Evolutionary conservation across 2,329 filamentous ascomycete genomes (phyloP).

Genomic region (Hymenoscyphus albidus): DNA sequence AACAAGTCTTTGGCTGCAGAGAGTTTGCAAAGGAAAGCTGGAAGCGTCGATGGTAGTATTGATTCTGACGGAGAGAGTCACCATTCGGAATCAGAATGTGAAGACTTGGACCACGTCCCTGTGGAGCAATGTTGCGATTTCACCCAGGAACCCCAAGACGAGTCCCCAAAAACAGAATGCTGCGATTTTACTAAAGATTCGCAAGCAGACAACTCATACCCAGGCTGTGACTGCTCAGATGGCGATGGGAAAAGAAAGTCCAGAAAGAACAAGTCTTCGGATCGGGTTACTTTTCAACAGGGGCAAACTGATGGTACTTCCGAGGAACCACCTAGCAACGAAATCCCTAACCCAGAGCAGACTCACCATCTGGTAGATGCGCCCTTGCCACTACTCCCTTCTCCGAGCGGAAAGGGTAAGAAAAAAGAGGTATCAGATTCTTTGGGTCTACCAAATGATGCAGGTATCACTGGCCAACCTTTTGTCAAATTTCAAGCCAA

Average conservation of each 20-base stretch:
- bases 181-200: background rate
- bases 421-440: background rate
- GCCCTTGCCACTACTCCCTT: background rate
- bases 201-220: background rate
- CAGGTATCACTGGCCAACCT: slow-evolving; percentile 45
- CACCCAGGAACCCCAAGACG: background rate
- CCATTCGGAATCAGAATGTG: slow-evolving; percentile 2
- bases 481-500: slow-evolving; percentile 42
- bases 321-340: background rate
- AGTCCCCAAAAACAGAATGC: background rate
- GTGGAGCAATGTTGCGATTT: slow-evolving; percentile 8
- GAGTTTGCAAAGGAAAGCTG: background rate
- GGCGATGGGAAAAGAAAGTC: background rate
- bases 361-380: background rate
- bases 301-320: background rate
- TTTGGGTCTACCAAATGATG: slow-evolving; percentile 13
- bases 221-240: background rate
- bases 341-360: background rate
- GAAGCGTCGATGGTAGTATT: background rate
- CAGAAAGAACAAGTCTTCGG: background rate
- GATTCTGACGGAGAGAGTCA: background rate
- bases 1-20: slow-evolving; percentile 1
- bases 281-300: background rate
- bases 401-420: background rate
- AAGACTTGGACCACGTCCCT: slow-evolving; percentile 5